A percentile compares a stretch with the other conserved stretches of the same genome.
Conservation (phyloP, 2,329 filamentous ascomycete species). For the Laburnicola sp. region DNA sequence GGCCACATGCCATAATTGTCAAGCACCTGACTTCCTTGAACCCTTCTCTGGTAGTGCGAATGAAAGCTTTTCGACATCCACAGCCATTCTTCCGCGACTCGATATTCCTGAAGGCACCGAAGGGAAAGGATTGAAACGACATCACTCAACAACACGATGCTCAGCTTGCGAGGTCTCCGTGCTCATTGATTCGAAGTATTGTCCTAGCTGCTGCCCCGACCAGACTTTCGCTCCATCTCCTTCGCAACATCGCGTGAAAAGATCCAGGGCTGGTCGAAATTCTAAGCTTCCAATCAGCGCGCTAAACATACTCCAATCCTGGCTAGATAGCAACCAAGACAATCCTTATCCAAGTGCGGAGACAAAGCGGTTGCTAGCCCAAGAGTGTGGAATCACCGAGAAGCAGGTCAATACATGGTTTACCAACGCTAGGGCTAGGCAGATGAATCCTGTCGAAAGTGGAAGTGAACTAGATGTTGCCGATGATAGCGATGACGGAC, state of each 20-base stretch:
- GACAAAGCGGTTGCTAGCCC: conserved; percentile 33
- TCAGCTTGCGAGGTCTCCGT: conserved; percentile 28
- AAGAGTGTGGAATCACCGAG: conserved; percentile 38
- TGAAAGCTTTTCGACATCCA: conserved; percentile 1
- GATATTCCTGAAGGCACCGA: conserved; percentile 13
- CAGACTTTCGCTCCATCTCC: conserved; percentile 5
- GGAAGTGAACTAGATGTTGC: conserved; percentile 26
- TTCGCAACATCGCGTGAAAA: conserved; percentile 20
- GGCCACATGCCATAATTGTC: conserved; percentile 29
- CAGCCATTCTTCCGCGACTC: conserved; percentile 12
- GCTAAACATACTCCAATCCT: conserved; percentile 30
- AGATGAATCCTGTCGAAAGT: conserved; percentile 23
- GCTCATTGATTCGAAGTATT: conserved; percentile 19
- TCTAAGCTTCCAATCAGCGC: conserved; percentile 37
- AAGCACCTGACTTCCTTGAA: conserved; percentile 7
- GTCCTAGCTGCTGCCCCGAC: conserved; percentile 19
- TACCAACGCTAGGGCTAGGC: conserved; percentile 39
- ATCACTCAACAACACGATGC: conserved; percentile 15
- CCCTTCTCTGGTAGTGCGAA: conserved; percentile 1
- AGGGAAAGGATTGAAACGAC: not conserved
- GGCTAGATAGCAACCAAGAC: conserved; percentile 34
- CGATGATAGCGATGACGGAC: conserved; percentile 18
- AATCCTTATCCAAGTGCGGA: conserved; percentile 38
- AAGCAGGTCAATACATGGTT: conserved; percentile 44
- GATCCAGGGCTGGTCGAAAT: conserved; percentile 34